Conservation (phyloP, 1,139 yeast genomes). For the Saccharomyces hybrid region DNA sequence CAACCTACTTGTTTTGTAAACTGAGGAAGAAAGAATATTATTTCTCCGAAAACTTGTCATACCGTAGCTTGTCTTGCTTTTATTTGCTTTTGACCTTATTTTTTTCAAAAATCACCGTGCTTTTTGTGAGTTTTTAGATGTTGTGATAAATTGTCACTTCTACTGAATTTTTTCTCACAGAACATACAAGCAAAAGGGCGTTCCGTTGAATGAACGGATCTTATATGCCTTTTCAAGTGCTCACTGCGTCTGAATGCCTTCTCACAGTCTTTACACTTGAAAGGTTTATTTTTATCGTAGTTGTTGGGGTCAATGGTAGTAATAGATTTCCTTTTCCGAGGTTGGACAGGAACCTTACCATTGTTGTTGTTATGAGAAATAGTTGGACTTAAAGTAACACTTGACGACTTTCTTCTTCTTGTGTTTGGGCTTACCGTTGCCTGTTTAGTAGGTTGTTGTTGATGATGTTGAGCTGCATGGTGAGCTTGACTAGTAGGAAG, state of each 20-base stretch:
- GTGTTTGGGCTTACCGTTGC: constrained; percentile 1
- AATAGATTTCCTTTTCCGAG: neutral
- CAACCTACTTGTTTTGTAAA: neutral
- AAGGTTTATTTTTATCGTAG: constrained; percentile 32
- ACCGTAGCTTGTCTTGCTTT: neutral
- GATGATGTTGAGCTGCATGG: neutral
- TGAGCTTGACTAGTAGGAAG: constrained; percentile 5
- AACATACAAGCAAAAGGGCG: constrained; percentile 66
- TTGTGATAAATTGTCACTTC: constrained; percentile 72
- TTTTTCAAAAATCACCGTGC: constrained; percentile 27
- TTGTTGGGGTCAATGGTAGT: neutral
- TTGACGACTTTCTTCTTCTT: neutral
- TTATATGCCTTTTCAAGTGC: constrained; percentile 68
- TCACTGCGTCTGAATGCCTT: constrained; percentile 63
- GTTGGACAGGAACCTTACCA: neutral
- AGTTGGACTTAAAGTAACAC: neutral
- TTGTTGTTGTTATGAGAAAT: neutral
- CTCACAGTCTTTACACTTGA: constrained; percentile 34
- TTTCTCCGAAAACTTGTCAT: neutral
- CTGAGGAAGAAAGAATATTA: neutral
- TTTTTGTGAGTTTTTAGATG: constrained; percentile 62
- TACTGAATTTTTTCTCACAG: constrained; percentile 67
- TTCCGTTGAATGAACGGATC: constrained; percentile 57
- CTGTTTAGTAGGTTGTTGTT: constrained; percentile 9
- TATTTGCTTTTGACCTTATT: neutral